phyloP scores from a whole-genome alignment of 805 yeast species.

The Zygoascus biomembranicola region DNA sequence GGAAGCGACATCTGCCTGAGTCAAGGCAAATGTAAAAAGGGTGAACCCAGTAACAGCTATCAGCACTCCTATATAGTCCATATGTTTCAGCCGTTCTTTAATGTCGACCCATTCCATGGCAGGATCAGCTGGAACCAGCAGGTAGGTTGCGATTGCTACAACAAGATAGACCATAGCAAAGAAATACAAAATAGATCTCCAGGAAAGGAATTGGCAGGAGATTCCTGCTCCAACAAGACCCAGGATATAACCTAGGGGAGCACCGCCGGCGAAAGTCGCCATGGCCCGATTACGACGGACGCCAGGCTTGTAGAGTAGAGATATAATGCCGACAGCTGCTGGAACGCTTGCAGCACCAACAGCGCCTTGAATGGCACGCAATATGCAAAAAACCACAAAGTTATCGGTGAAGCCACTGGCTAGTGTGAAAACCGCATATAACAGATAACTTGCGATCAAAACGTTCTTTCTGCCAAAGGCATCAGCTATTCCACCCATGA shows the following conservation, averaged over 20 bases:
- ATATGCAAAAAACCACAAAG: conserved; percentile 33
- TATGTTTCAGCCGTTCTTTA: conserved; percentile 19
- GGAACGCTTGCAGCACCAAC: conserved; percentile 39
- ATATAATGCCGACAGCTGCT: conserved; percentile 40
- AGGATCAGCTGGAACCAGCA: conserved; percentile 33
- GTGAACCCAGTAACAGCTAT: conserved; percentile 35
- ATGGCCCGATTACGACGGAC: conserved; percentile 35
- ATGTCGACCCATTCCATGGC: conserved; percentile 19
- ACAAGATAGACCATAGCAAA: conserved; percentile 32
- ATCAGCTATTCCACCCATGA: conserved; percentile 42
- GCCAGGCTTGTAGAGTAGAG: conserved; percentile 34
- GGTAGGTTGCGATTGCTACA: conserved; percentile 21
- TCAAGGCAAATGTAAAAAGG: conserved; percentile 36
- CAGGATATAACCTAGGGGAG: conserved; percentile 39
- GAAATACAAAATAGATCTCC: conserved; percentile 38
- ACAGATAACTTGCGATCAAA: conserved; percentile 29
- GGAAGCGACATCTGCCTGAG: conserved; percentile 36
- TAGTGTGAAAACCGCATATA: conserved; percentile 29
- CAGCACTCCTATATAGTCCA: conserved; percentile 39
- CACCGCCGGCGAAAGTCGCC: conserved; percentile 39
- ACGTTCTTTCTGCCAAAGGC: conserved; percentile 38
- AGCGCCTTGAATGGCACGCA: conserved; percentile 39
- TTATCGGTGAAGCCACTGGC: conserved; percentile 17
- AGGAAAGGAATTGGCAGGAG: conserved; percentile 32
- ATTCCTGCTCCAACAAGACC: conserved; percentile 40